Conservation (phyloP, 1,139 yeast species). For the Debaryomyces fabryi region DNA sequence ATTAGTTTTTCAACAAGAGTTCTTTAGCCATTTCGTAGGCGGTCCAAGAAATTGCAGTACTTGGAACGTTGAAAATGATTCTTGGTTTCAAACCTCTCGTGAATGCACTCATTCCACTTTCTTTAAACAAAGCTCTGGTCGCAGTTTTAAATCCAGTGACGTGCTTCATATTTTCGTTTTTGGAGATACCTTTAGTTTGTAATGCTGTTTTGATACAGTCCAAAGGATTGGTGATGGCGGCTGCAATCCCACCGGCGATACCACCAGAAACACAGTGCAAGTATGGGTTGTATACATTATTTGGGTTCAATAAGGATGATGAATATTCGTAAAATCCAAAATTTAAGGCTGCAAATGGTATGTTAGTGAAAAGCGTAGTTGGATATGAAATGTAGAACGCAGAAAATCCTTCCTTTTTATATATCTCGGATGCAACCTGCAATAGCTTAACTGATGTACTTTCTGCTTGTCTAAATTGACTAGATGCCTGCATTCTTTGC, state of each 20-base stretch:
- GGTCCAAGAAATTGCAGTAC: constrained; percentile 98
- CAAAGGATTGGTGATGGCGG: constrained; percentile 93
- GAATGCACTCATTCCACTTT: constrained; percentile 74
- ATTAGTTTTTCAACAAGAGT: constrained; percentile 39
- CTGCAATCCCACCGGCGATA: constrained; percentile 93
- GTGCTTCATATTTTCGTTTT: constrained; percentile 52
- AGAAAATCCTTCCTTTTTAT: constrained; percentile 71
- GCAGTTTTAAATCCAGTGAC: constrained; percentile 77
- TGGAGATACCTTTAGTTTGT: constrained; percentile 70
- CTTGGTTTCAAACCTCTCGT: constrained; percentile 88
- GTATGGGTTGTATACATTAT: constrained; percentile 80
- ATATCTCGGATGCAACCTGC: constrained; percentile 52
- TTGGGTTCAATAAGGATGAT: constrained; percentile 77
- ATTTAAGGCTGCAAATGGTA: constrained; percentile 94
- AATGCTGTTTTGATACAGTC: constrained; percentile 93
- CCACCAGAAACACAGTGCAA: constrained; percentile 95
- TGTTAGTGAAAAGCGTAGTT: constrained; percentile 88
- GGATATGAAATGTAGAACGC: constrained; percentile 95
- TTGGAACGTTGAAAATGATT: constrained; percentile 90
- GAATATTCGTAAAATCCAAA: constrained; percentile 91
- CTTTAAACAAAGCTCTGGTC: constrained; percentile 63
- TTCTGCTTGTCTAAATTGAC: constrained; percentile 1
- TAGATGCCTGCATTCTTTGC: constrained; percentile 58
- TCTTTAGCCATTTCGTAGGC: constrained; percentile 97
- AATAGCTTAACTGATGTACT: constrained; percentile 30